These are phyloP conservation scores for Groenewaldozyma auringiensis DNA, from an alignment of 1,139 yeast genomes.

Conservation along the genomic window DNA sequence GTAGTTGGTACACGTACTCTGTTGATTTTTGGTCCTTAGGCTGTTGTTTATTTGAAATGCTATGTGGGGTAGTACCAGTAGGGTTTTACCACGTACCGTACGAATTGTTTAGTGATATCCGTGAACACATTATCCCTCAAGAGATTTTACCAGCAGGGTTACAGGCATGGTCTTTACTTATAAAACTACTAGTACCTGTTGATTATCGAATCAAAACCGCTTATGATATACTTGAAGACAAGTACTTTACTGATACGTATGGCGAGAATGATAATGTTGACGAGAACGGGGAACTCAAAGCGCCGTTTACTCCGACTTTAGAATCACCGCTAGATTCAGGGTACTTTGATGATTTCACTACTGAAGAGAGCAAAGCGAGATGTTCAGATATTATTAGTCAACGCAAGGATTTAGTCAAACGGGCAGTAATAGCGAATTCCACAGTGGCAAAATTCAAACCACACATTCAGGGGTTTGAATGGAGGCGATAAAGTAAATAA, in stretches of 20 bases:
- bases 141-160: neutral
- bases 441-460: neutral
- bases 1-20: slow-evolving; percentile 70
- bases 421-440: neutral
- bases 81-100: neutral
- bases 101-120: neutral
- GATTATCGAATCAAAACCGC: neutral
- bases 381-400: neutral
- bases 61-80: neutral
- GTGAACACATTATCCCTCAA: neutral
- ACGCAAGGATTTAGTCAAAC: neutral
- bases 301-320: neutral
- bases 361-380: neutral
- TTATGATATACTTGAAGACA: neutral
- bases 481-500: neutral
- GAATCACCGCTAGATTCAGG: neutral
- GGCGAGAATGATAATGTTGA: neutral
- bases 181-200: neutral
- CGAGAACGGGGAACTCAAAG: neutral
- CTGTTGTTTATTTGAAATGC: slow-evolving; percentile 2
- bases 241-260: neutral
- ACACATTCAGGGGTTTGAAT: neutral
- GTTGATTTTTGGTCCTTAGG: slow-evolving; percentile 95
- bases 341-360: slow-evolving; percentile 1
- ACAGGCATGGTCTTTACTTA: neutral